Evolutionary conservation across 148 eudicot species (phyloP).

Genomic region (Camellia sinensis): DNA sequence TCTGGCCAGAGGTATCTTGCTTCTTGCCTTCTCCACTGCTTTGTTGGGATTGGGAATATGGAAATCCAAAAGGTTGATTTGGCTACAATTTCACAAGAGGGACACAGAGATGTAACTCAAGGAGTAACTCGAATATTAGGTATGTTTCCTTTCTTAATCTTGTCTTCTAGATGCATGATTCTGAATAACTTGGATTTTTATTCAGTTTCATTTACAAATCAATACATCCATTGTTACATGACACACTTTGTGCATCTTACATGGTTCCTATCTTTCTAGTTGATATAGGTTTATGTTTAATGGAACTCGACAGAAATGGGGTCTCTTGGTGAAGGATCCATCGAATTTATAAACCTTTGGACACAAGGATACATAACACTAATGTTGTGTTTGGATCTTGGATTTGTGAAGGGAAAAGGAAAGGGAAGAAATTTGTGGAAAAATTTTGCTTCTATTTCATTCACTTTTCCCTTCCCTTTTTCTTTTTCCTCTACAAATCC

Average conservation of each 20-base stretch:
- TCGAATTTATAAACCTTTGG: neutral
- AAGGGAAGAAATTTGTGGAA: too few relatives aligned
- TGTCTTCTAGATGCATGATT: conserved; percentile 14
- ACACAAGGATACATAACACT: too few relatives aligned
- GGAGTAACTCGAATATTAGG: conserved; percentile 76
- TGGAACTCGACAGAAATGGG: neutral
- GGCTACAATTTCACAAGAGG: conserved; percentile 90
- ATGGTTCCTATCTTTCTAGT: neutral
- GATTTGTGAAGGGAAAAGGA: too few relatives aligned
- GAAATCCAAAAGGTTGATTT: conserved; percentile 84
- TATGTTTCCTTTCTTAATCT: conserved; percentile 39
- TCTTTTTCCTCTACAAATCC: too few relatives aligned
- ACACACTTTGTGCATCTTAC: neutral
- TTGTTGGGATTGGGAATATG: conserved; percentile 66
- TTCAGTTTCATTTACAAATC: neutral
- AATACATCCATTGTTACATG: neutral
- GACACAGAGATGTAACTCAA: conserved; percentile 69
- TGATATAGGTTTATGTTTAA: neutral
- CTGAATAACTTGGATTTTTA: neutral
- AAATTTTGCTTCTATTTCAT: too few relatives aligned
- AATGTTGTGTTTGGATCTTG: too few relatives aligned
- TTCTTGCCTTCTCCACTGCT: conserved; percentile 83
- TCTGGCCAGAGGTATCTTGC: conserved; percentile 94
- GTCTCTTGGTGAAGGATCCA: neutral
- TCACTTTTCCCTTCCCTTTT: too few relatives aligned